Conservation (phyloP, 768 basidiomycete genomes). For the Mycena floridula region DNA sequence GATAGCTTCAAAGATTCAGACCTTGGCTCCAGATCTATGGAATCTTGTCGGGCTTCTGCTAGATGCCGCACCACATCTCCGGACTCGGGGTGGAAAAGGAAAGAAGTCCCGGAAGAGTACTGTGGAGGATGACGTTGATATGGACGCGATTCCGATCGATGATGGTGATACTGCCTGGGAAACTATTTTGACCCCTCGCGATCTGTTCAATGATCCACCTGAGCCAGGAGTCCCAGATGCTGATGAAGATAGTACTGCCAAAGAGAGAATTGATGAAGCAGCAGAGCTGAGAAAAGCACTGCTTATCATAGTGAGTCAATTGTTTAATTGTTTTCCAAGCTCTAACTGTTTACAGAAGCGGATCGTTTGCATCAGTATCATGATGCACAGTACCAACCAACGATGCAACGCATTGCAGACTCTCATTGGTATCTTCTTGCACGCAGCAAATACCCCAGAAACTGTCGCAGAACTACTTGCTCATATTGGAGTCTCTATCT, state of each 20-base stretch:
- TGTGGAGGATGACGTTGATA: neutral
- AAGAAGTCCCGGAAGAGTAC: neutral
- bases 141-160: neutral
- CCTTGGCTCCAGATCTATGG: neutral
- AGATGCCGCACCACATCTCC: neutral
- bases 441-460: slow-evolving; percentile 17
- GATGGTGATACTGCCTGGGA: neutral
- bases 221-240: neutral
- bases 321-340: neutral
- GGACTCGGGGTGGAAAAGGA: too few relatives aligned
- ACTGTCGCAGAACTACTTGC: slow-evolving; percentile 18
- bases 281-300: neutral
- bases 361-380: slow-evolving; percentile 17
- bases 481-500: slow-evolving; percentile 20
- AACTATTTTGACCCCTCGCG: neutral
- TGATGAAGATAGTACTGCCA: neutral
- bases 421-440: slow-evolving; percentile 22
- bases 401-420: slow-evolving; percentile 18
- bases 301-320: neutral
- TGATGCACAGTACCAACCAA: slow-evolving; percentile 20
- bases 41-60: neutral
- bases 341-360: slow-evolving; percentile 13
- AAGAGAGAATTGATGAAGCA: neutral
- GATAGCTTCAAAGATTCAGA: neutral
- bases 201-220: neutral